Conservation (phyloP, 2,329 filamentous ascomycete species). For the Fusarium bactridioides region DNA sequence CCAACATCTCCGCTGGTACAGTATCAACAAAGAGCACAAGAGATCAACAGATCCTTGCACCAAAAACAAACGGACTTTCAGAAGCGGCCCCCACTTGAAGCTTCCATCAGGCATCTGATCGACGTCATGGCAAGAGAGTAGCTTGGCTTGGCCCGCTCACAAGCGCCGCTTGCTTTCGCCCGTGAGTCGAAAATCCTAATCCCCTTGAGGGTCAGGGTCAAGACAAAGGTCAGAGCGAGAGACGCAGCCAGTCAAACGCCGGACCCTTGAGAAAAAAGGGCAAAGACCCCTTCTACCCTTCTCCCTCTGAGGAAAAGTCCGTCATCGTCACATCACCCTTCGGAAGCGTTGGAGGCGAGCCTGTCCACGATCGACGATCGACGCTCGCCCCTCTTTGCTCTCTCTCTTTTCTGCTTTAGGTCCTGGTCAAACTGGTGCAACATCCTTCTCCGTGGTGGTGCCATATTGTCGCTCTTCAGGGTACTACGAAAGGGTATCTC, state of each 20-base stretch:
- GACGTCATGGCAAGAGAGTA: slow-evolving; percentile 35
- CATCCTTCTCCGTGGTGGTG: slow-evolving; percentile 15
- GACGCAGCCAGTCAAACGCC: slow-evolving; percentile 13
- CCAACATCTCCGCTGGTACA: slow-evolving; percentile 4
- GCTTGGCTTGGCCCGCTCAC: slow-evolving; percentile 19
- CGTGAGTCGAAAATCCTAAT: slow-evolving; percentile 11
- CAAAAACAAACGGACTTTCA: slow-evolving; percentile 14
- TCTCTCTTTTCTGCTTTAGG: not conserved
- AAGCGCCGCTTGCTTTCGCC: slow-evolving; percentile 14
- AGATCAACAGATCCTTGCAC: slow-evolving; percentile 11
- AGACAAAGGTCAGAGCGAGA: slow-evolving; percentile 8
- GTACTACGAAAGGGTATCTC: slow-evolving; percentile 2
- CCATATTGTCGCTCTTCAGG: slow-evolving; percentile 20
- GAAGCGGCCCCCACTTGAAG: slow-evolving; percentile 25
- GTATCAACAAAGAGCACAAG: slow-evolving; percentile 1
- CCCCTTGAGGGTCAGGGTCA: slow-evolving; percentile 10
- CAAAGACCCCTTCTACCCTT: slow-evolving; percentile 17
- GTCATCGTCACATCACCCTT: slow-evolving; percentile 21
- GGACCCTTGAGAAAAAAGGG: slow-evolving; percentile 17
- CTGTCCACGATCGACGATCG: slow-evolving; percentile 12
- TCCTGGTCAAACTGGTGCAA: slow-evolving; percentile 6
- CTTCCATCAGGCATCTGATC: slow-evolving; percentile 29
- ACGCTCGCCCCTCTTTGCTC: slow-evolving; percentile 25
- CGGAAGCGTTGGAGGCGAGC: slow-evolving; percentile 3
- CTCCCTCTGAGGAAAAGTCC: not conserved